Evolutionary conservation across 192 early-diverging fungal species (phyloP).

Genomic region (Linnemannia schmuckeri): DNA sequence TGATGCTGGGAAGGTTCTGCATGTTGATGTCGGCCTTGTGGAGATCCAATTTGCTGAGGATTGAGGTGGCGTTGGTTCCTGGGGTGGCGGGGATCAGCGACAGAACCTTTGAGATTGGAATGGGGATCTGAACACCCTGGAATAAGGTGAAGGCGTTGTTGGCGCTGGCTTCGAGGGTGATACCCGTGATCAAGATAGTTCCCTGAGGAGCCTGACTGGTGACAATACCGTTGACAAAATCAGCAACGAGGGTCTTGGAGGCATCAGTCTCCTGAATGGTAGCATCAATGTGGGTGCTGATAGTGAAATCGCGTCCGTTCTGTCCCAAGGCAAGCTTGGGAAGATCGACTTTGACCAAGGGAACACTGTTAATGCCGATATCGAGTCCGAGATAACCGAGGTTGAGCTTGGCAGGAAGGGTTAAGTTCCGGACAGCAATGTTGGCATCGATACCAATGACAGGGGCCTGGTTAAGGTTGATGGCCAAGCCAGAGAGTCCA

Average conservation of each 20-base stretch:
- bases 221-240: conserved; percentile 19
- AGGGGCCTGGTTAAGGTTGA: conserved; percentile 18
- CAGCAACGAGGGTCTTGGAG: conserved; percentile 20
- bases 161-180: conserved; percentile 25
- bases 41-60: conserved; percentile 15
- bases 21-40: conserved; percentile 34
- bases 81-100: conserved; percentile 19
- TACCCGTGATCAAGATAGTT: conserved; percentile 16
- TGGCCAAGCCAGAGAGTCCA: not conserved
- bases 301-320: conserved; percentile 10
- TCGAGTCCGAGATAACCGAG: conserved; percentile 24
- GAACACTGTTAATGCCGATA: conserved; percentile 22
- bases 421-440: conserved; percentile 18
- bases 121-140: conserved; percentile 18
- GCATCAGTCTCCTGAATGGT: conserved; percentile 15
- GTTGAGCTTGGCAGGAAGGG: conserved; percentile 28
- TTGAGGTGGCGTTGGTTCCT: conserved; percentile 9
- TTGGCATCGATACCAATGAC: conserved; percentile 27
- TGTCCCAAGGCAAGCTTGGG: conserved; percentile 16
- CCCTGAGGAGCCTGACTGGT: conserved; percentile 24
- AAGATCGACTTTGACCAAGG: conserved; percentile 24
- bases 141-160: conserved; percentile 24
- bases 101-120: conserved; percentile 20
- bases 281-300: conserved; percentile 17
- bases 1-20: conserved; percentile 32